These are phyloP conservation scores for Penicillium turbatum DNA, from an alignment of 495 filamentous ascomycete species.

Conservation along the genomic window DNA sequence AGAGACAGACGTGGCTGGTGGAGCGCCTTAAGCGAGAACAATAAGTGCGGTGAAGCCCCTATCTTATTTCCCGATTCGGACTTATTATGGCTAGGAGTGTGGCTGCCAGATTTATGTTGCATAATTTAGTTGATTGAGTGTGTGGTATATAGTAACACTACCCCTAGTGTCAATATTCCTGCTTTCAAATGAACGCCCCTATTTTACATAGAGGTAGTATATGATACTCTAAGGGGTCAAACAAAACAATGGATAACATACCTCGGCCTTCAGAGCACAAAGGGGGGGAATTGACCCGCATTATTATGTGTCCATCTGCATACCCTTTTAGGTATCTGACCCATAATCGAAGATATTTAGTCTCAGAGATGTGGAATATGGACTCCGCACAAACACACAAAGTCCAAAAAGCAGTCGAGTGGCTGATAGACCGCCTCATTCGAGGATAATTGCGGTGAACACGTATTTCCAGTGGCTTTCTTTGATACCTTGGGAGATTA, in stretches of 20 bases:
- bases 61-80: not conserved
- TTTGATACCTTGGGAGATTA: not conserved
- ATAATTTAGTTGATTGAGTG: not conserved
- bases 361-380: not conserved
- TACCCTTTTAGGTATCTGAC: no score
- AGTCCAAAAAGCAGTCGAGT: not conserved
- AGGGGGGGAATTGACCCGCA: not conserved
- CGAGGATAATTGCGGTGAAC: constrained; percentile 13
- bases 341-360: no score
- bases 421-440: constrained; percentile 1
- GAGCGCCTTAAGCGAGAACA: constrained; percentile 16
- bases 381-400: not conserved
- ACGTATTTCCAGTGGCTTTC: not conserved
- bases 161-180: no score
- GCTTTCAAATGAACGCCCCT: no score
- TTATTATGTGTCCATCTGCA: not conserved
- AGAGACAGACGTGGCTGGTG: constrained; percentile 13
- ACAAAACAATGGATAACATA: no score
- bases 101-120: not conserved
- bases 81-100: not conserved
- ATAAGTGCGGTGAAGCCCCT: constrained; percentile 14
- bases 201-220: no score
- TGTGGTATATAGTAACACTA: no score
- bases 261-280: not conserved
- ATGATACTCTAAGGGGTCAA: no score